Percentiles rank a stretch among this genome's conserved stretches.
Conservation (phyloP, 2,329 filamentous ascomycete species). For the Aspergillus sp. region DNA sequence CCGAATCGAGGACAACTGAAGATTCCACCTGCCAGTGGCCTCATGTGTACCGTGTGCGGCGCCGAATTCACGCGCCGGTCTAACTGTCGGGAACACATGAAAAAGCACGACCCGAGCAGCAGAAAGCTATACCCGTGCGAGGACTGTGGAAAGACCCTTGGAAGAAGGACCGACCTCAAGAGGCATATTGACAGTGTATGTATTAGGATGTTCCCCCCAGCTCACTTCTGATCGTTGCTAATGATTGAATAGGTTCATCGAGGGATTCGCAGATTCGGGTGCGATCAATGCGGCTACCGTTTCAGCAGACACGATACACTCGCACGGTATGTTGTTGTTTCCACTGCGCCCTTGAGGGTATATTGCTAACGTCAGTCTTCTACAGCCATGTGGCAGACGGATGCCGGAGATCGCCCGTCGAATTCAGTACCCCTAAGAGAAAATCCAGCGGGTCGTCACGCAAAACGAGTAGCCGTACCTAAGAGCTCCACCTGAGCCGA, state of each 20-base stretch:
- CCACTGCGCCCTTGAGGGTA: neutral
- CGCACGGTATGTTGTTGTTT: conserved; percentile 63
- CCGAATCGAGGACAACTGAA: conserved; percentile 21
- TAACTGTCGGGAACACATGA: conserved; percentile 85
- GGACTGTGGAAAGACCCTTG: conserved; percentile 75
- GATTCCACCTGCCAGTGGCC: conserved; percentile 60
- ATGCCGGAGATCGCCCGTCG: conserved; percentile 18
- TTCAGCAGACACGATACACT: conserved; percentile 85
- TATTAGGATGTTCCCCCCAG: conserved; percentile 8
- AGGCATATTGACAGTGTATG: conserved; percentile 60
- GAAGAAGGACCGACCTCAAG: conserved; percentile 77
- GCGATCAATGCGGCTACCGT: conserved; percentile 69
- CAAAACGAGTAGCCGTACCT: neutral
- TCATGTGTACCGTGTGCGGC: conserved; percentile 75
- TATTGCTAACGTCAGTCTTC: conserved; percentile 7
- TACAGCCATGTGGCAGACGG: conserved; percentile 25
- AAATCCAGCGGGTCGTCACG: neutral
- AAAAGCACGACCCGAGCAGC: conserved; percentile 76
- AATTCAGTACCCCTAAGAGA: neutral
- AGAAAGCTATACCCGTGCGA: conserved; percentile 73
- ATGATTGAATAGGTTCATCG: conserved; percentile 69
- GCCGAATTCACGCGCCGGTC: conserved; percentile 82
- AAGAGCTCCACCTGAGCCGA: neutral
- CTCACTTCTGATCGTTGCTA: conserved; percentile 36
- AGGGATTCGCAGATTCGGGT: conserved; percentile 71